Evolutionary conservation across 305 asterid species (phyloP).

Genomic region (Rubia balearica): DNA sequence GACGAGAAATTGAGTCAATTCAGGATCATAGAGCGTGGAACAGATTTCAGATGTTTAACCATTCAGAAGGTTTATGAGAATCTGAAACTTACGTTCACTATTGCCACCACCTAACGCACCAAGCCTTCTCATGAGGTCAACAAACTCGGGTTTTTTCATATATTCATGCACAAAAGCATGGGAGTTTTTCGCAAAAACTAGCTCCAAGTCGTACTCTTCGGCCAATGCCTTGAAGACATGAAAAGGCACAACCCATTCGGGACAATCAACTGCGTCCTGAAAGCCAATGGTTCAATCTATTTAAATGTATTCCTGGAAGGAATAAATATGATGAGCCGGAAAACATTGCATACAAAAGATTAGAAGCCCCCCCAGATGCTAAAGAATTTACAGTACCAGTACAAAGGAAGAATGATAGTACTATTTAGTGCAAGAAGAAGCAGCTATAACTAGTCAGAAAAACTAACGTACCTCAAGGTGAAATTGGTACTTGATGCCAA

Average conservation of each 20-base stretch:
- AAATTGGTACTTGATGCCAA: conserved; percentile 82
- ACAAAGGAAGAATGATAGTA: not conserved
- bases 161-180: conserved; percentile 89
- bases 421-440: not conserved
- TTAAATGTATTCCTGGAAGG: conserved; percentile 1
- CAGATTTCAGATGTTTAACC: not conserved
- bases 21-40: not conserved
- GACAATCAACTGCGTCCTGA: conserved; percentile 96
- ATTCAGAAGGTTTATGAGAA: too few species aligned
- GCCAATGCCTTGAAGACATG: conserved; percentile 78
- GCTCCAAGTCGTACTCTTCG: conserved; percentile 88
- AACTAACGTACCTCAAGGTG: conserved; percentile 62
- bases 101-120: conserved; percentile 97
- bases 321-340: too few species aligned
- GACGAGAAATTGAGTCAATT: not conserved
- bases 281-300: conserved; percentile 14
- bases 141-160: conserved; percentile 75
- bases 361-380: conserved; percentile 1
- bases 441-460: not conserved
- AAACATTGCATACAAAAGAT: too few species aligned
- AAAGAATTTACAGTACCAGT: not conserved
- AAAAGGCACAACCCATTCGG: conserved; percentile 92
- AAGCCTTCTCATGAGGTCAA: conserved; percentile 91
- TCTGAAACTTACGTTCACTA: conserved; percentile 55
- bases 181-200: conserved; percentile 75